Conservation (phyloP, 352 stramenopile genomes). For the Globisporangium orthogonon region DNA sequence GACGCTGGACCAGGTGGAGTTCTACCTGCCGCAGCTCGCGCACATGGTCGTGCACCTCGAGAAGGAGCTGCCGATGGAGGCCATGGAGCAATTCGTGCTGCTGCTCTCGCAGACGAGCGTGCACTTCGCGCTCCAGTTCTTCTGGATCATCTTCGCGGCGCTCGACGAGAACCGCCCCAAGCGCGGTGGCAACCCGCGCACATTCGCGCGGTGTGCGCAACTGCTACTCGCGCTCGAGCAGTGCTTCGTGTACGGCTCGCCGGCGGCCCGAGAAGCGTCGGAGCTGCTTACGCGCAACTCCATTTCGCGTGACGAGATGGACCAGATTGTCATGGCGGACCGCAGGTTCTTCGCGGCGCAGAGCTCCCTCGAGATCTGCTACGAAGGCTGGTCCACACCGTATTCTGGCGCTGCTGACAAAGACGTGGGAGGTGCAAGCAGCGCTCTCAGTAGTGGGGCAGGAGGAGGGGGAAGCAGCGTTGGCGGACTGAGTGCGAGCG, state of each 20-base stretch:
- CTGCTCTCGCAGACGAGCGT: slow-evolving; percentile 68
- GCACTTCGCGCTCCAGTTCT: slow-evolving; percentile 79
- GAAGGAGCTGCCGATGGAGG: slow-evolving; percentile 63
- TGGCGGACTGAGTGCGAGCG: neutral
- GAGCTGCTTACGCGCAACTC: slow-evolving; percentile 54
- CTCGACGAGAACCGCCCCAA: slow-evolving; percentile 79
- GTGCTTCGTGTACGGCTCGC: slow-evolving; percentile 74
- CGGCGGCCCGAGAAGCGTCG: slow-evolving; percentile 36
- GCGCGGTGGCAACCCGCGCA: slow-evolving; percentile 47
- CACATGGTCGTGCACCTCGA: slow-evolving; percentile 84
- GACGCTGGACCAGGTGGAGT: slow-evolving; percentile 72
- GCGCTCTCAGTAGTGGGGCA: neutral
- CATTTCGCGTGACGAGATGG: slow-evolving; percentile 66
- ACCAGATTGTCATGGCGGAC: slow-evolving; percentile 65
- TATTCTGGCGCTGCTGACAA: neutral
- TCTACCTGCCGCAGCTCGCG: slow-evolving; percentile 73
- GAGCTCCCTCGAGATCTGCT: slow-evolving; percentile 23
- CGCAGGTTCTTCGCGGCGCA: slow-evolving; percentile 68
- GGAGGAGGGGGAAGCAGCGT: neutral
- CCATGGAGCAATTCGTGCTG: slow-evolving; percentile 78
- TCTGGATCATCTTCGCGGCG: slow-evolving; percentile 79
- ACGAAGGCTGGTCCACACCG: neutral
- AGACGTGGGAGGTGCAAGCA: neutral
- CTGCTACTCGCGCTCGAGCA: slow-evolving; percentile 74
- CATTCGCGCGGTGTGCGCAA: slow-evolving; percentile 63